Base-by-base conservation (phyloP, 306 rosid genomes). In the Senna tora region DNA sequence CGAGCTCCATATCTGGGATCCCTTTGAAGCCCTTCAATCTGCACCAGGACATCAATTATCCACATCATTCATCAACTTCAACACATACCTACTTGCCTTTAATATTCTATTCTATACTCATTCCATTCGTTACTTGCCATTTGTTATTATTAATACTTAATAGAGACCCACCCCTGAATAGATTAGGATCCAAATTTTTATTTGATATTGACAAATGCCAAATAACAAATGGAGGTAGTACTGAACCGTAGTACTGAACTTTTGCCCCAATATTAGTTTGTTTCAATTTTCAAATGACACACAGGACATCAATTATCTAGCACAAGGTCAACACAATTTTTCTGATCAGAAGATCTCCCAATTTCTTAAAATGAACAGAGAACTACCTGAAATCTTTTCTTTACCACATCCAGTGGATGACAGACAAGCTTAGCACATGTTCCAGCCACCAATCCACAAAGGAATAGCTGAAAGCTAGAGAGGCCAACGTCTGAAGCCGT, bases 391-490 rank as follows among this genome's bases (percentile, higher is more conserved):
- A 95, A 95, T 84, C 99, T 89, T 86, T 95, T 95, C 77, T 95
- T 95, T 70, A 95, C 97, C 32, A 95, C 99, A 74, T 91, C 97
- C 64, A 95, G 97, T 32, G 99, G 99, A 89, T 95, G 99, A 72
- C 97, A 91, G 57, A 87, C 93, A 74, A 95, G 96, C 84, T 91
- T 95, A 68, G 97, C 99, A 75, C 93, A 95, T 72, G 96, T 91
- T 50, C 99, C 97, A 12, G 99, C 87, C 13, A 89, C 93, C 72
- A 91, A 80, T 61, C 99, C 99, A 74, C 97, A 91, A 28, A 95
- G 65, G 65, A 95, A 81, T 78, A 86, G 91, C 77, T 95, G 97
- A 81, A 91, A 81, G 85, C 96, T 88, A n/a, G 97, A 82, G 69
- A 78, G 75, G 65, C 75, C 69, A 38, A 77, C 87, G 45, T 81